Conservation (phyloP, 2,329 filamentous ascomycete genomes). For the Hypoxylon sp. region DNA sequence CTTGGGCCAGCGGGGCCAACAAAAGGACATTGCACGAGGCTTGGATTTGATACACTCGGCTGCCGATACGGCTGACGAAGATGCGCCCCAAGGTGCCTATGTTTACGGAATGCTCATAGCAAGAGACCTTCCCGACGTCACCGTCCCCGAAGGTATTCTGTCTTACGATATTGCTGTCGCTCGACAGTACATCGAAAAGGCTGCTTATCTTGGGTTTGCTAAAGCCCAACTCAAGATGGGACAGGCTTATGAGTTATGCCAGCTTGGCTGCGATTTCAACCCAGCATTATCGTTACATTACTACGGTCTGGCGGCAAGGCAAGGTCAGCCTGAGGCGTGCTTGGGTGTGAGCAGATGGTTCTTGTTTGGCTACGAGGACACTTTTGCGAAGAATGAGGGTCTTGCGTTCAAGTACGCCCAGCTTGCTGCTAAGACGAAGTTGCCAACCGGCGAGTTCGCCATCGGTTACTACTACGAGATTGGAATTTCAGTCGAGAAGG, state of each 20-base stretch:
- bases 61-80: conserved; percentile 90
- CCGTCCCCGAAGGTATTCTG: conserved; percentile 74
- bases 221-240: conserved; percentile 99
- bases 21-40: conserved; percentile 79
- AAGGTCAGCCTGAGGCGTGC: conserved; percentile 92
- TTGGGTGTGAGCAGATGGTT: conserved; percentile 99
- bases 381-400: conserved; percentile 96
- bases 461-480: conserved; percentile 98
- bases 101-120: conserved; percentile 95
- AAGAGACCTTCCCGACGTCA: conserved; percentile 89
- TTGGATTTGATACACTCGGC: conserved; percentile 84
- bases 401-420: conserved; percentile 91
- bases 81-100: conserved; percentile 95
- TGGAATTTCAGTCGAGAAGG: conserved; percentile 87
- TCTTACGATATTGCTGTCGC: conserved; percentile 76
- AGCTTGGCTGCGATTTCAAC: conserved; percentile 93
- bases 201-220: conserved; percentile 92
- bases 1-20: conserved; percentile 90
- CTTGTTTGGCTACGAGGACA: conserved; percentile 88
- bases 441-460: conserved; percentile 93
- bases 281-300: conserved; percentile 93
- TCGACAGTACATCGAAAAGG: conserved; percentile 92
- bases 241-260: conserved; percentile 91
- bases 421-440: conserved; percentile 80
- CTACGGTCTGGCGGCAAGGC: conserved; percentile 89